A percentile compares a stretch with the other conserved stretches of the same genome.
These are phyloP conservation scores for Plectosphaerella cucumerina DNA, from an alignment of 2,329 filamentous ascomycete species.

Conservation along the genomic window DNA sequence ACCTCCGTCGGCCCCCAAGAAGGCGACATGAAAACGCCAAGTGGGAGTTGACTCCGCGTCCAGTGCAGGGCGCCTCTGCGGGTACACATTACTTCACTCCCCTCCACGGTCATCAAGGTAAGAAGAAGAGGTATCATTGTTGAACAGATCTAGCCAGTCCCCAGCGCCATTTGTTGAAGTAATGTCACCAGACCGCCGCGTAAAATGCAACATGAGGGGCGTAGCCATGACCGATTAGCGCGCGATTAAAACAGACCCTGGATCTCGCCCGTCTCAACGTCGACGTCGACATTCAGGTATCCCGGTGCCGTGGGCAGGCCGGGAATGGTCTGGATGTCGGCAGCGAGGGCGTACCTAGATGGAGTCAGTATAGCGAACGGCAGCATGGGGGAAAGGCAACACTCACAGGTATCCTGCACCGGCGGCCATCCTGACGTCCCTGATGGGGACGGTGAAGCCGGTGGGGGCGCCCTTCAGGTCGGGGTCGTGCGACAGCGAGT, in stretches of 20 bases:
- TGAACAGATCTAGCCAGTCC: constrained; percentile 13
- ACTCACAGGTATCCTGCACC: constrained; percentile 87
- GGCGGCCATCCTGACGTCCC: constrained; percentile 89
- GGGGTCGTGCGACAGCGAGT: constrained; percentile 90
- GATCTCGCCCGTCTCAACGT: constrained; percentile 78
- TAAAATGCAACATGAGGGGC: not conserved
- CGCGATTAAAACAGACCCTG: constrained; percentile 75
- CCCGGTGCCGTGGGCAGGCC: constrained; percentile 92
- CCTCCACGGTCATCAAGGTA: not conserved
- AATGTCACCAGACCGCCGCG: constrained; percentile 11
- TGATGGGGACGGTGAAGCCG: constrained; percentile 90
- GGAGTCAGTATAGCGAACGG: constrained; percentile 22
- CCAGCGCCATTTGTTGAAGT: constrained; percentile 17
- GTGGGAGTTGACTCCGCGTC: no score
- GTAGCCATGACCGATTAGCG: not conserved
- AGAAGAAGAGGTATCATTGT: constrained; percentile 14
- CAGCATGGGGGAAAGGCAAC: not conserved
- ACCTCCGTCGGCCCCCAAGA: not conserved
- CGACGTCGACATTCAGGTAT: constrained; percentile 88
- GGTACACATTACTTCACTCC: no score
- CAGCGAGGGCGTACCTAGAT: constrained; percentile 78
- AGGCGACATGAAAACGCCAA: not conserved
- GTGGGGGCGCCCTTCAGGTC: constrained; percentile 91
- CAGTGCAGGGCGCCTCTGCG: no score
- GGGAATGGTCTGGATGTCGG: constrained; percentile 97